Base-by-base conservation (phyloP, 169 alveolate genomes). In the Plasmodium sp. region DNA sequence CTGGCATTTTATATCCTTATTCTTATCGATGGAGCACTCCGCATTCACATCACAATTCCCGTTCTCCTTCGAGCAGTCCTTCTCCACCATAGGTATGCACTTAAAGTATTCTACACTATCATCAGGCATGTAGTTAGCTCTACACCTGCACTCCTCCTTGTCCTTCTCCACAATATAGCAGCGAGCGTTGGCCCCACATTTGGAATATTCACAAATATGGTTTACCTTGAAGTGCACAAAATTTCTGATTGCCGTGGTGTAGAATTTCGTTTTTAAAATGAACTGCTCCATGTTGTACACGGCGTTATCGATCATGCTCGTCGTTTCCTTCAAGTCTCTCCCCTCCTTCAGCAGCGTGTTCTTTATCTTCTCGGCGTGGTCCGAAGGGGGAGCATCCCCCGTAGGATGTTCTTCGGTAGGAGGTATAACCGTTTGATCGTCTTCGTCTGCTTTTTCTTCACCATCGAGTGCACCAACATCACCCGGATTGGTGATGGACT, bases 131-230 rank as follows among this genome's bases (percentile, higher is more conserved):
- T 90, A 90, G 34, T 90, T 90, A 58, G 94, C 92, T 62, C 48
- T 9, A 71, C 94, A 90, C 67, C 94, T 31, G 31, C 94, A 90
- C 74, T 90, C 80, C 83, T 90, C 92, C 36, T 80, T 80, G 81
- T 56, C 92, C 36, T 90, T 81, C 4, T 90, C 94, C 9, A 90
- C 9, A 51, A 81, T 80, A 58, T 90, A 90, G 73, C 94, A 90
- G 14, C 94, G 94, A 62, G 94, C 90, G 83, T 90, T 80, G 12
- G 43, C n/a, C 7, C 94, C 94, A 90, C 94, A 90, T 36, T 90
- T 90, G 2, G 94, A 90, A 51, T 81, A 81, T n/a, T 90, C 92
- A 67, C 94, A 90, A 34, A 90, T 48, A 54, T 90, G 80, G 22
- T 90, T 41, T 36, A 45, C 71, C 81, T 81, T 90, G 62, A 90